A percentile compares a stretch with the other conserved stretches of the same genome.
These are phyloP conservation scores for Eucommia ulmoides DNA, from an alignment of 257 asterid species.

Conservation along the genomic window DNA sequence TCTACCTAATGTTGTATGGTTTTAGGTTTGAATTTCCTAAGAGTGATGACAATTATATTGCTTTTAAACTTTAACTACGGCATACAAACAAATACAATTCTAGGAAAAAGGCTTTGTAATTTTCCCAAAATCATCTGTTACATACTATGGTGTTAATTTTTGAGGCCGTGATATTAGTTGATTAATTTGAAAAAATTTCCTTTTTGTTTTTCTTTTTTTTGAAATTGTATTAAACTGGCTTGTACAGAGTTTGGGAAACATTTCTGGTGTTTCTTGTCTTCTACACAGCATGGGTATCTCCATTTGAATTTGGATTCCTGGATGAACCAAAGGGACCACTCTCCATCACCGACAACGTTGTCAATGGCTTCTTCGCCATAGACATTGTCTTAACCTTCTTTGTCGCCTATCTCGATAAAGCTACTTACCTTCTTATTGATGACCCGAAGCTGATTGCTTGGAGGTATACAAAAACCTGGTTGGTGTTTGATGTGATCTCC, in stretches of 20 bases:
- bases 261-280: constrained; percentile 48
- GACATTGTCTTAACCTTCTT: constrained; percentile 70
- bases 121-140: no score
- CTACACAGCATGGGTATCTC: constrained; percentile 86
- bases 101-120: no score
- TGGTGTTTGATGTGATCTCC: constrained; percentile 50
- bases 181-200: no score
- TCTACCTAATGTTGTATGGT: no score
- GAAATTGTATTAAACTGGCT: constrained; percentile 1
- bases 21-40: no score
- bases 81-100: no score
- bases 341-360: constrained; percentile 43
- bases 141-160: no score
- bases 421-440: constrained; percentile 45
- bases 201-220: no score
- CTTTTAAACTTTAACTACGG: no score
- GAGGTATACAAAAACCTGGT: constrained; percentile 46
- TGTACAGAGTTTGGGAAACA: constrained; percentile 53
- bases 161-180: no score
- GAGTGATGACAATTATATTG: no score
- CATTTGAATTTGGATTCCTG: constrained; percentile 72
- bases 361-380: constrained; percentile 42
- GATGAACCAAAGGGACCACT: constrained; percentile 27
- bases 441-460: constrained; percentile 37
- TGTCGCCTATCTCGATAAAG: constrained; percentile 65